Percentiles rank a stretch among this genome's conserved stretches.
These are phyloP conservation scores for Yamagishiella unicocca DNA, from an alignment of 139 green algal genomes.

Conservation along the genomic window DNA sequence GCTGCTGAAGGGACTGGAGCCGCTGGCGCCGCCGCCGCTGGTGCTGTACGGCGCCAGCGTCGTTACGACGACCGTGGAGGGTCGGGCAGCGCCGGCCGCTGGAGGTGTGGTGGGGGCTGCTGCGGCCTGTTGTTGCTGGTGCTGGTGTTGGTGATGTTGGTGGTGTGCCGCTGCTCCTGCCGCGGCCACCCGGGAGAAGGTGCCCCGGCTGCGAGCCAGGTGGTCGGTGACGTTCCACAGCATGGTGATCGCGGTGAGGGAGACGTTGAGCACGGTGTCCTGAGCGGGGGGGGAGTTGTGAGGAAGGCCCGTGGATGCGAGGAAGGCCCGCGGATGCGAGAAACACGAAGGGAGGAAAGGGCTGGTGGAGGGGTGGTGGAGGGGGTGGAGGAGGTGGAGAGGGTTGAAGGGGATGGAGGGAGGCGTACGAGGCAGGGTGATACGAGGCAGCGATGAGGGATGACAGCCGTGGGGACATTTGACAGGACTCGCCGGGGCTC, in stretches of 20 bases:
- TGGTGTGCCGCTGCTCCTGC: not conserved
- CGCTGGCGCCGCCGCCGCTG: not conserved
- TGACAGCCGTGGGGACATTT: no score
- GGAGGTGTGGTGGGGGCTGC: not conserved
- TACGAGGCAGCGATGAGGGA: no score
- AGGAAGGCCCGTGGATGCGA: no score
- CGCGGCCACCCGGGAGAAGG: conserved; percentile 10
- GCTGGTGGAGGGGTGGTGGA: no score
- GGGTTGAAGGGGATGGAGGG: not conserved
- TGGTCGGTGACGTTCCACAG: conserved; percentile 92
- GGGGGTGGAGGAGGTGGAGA: not conserved
- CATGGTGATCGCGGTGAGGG: conserved; percentile 88
- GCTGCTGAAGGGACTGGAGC: conserved; percentile 4
- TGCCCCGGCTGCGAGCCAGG: conserved; percentile 61
- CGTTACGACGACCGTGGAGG: not conserved
- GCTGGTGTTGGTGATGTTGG: not conserved
- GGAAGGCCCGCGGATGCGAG: no score
- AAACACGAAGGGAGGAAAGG: no score
- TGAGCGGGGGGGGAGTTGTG: conserved; percentile 35
- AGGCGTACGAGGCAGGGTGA: no score
- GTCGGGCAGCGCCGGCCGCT: not conserved
- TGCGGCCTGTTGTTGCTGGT: not conserved
- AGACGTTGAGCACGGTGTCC: conserved; percentile 89
- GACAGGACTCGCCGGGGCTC: no score
- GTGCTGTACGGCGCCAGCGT: not conserved